A percentile compares a stretch with the other conserved stretches of the same genome.
Conservation (phyloP, 2,329 filamentous ascomycete species). For the Phaeomoniella chlamydospora region DNA sequence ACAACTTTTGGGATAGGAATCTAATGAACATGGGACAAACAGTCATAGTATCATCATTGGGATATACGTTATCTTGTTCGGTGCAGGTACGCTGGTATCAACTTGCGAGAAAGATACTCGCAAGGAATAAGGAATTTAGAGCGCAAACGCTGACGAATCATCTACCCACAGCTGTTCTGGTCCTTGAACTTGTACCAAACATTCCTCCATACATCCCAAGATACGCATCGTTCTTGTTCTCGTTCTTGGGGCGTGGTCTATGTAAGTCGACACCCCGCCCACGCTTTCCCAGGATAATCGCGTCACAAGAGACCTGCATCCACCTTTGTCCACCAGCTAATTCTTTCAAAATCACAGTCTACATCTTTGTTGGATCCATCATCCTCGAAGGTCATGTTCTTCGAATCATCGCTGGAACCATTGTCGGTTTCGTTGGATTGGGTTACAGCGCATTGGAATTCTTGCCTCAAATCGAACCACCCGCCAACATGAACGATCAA, state of each 20-base stretch:
- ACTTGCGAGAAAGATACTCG: too few relatives aligned
- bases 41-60: constrained; percentile 66
- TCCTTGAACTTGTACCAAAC: constrained; percentile 67
- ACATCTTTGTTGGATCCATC: constrained; percentile 85
- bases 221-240: constrained; percentile 96
- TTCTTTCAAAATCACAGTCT: constrained; percentile 54
- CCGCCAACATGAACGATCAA: constrained; percentile 62
- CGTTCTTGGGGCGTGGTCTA: constrained; percentile 84
- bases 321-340: constrained; percentile 8
- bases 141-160: constrained; percentile 11
- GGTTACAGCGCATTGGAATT: constrained; percentile 65
- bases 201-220: constrained; percentile 83
- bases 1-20: constrained; percentile 1
- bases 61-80: constrained; percentile 81
- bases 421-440: constrained; percentile 66
- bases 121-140: constrained; percentile 3
- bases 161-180: constrained; percentile 42
- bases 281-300: not conserved
- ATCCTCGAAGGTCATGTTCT: constrained; percentile 55
- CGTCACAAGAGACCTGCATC: constrained; percentile 7
- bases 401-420: constrained; percentile 60
- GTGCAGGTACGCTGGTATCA: constrained; percentile 59
- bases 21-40: constrained; percentile 5
- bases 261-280: constrained; percentile 49
- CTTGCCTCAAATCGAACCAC: constrained; percentile 64